Evolutionary conservation across 768 basidiomycete genomes (phyloP), one percentile per base, ranked within the genome.

Genomic region (Panaeolus cyanescens): DNA sequence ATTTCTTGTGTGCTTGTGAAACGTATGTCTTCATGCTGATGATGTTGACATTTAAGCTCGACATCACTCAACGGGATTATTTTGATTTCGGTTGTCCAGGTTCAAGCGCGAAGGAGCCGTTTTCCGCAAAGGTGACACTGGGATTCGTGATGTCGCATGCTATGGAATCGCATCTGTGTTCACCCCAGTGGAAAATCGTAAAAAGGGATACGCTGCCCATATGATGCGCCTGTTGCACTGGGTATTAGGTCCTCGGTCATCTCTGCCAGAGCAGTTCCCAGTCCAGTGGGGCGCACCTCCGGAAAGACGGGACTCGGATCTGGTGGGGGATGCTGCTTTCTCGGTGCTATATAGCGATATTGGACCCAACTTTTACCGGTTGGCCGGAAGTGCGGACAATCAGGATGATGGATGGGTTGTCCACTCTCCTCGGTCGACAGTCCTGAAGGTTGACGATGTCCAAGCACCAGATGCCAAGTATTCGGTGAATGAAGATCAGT

Each of bases 141-240:
- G 28, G 28, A 60, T 65, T 0, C 70, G 79, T 53, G 67, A 75
- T 50, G 80, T 78, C 0, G 61, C 73, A 7, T 79, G 82, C 37
- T 88, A 88, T 62, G 84, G 73, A 1, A 71, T 89, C 39, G 85
- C 85, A 0, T 79, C 79, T 3, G 85, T 89, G 8, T 89, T 79
- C 68, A 87, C 86, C 5, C 83, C 83, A 15, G 68, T 76, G 0
- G 59, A 65, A 31, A 76, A 85, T 19, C 79, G 85, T 57, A 73
- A 79, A 10, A 81, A 81, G 56, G 87, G 88, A 19, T 89, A 87
- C 62, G 86, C 83, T 9, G 68, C 70, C 10, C 84, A 86, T 62
- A 86, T 88, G 86, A 86, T 89, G 86, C 75, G 80, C 13, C 77
- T 90, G 22, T 59, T 90, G 33, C 87, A 90, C 66, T 75, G 74